Evolutionary conservation across 306 rosid species (phyloP), one percentile per base, ranked within the genome.

Genomic region (Medicago arabica): DNA sequence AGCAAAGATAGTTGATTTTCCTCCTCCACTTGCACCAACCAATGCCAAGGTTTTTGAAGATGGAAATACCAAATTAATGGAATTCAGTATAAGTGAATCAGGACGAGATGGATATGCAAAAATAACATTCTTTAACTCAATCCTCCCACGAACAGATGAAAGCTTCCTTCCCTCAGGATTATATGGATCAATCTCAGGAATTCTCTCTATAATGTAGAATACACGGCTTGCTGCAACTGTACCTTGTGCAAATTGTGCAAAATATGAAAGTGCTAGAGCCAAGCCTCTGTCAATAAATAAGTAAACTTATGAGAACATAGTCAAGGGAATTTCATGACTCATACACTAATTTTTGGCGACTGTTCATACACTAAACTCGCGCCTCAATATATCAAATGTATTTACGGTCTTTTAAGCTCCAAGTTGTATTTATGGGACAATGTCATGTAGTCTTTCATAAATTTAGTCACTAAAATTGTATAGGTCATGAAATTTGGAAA

Each of bases 21-120:
- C 98, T 61, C 97, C 97, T n/a, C 98, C 98, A 72, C 97, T 94
- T 4, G 88, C 76, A 54, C 98, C 98, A 73, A 91, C 97, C 77
- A 94, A 74, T 51, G 96, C 98, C 15, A 88, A 44, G 23, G 96
- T 81, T 85, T 80, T 91, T 54, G 94, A 82, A 81, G 96, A 78
- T 69, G 89, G 93, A 76, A 94, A 69, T 1, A 91, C 87, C 75
- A 91, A 86, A 34, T 81, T 87, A 61, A 94, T 78, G 67, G 94
- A 86, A 18, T 34, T 64, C 62, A 94, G 87, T 76, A 94, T 76
- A 23, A 65, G 80, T 61, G 92, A 76, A 68, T 86, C 85, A 2
- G 89, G 96, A 18, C 93, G 97, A 65, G 98, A 86, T 2, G 97
- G 97, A 53, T 91, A 91, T 23, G 96, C 78, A 34, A 94, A 94